Percentiles rank a stretch among this genome's conserved stretches.
These are phyloP conservation scores for Epichloe aotearoae DNA, from an alignment of 2,329 filamentous ascomycete species.

Conservation along the genomic window DNA sequence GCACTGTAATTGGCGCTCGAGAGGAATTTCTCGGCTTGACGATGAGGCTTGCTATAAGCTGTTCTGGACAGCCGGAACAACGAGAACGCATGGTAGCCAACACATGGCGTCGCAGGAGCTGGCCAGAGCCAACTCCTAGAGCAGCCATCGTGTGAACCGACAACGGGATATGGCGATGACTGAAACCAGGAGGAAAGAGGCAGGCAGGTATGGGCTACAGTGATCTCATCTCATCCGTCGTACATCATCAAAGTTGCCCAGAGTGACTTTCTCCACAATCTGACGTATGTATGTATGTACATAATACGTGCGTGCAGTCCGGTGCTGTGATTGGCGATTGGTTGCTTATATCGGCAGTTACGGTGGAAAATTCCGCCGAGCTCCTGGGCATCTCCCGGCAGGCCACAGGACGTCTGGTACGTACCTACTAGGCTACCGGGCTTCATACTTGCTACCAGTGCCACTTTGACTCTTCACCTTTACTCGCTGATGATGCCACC, in stretches of 20 bases:
- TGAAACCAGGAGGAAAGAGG: neutral
- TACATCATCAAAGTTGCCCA: neutral
- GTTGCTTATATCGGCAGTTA: neutral
- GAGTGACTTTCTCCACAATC: neutral
- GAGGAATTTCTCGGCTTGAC: conserved; percentile 12
- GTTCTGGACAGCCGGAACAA: conserved; percentile 15
- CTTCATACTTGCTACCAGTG: too few relatives aligned
- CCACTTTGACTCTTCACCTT: neutral
- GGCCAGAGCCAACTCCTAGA: conserved; percentile 22
- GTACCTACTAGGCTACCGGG: neutral
- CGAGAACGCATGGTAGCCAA: conserved; percentile 17
- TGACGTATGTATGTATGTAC: neutral
- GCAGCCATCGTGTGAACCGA: conserved; percentile 16
- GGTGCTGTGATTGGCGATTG: neutral
- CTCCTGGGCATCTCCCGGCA: neutral
- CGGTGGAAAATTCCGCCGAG: neutral
- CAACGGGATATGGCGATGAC: neutral
- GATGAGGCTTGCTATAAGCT: conserved; percentile 3
- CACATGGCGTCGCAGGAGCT: conserved; percentile 18
- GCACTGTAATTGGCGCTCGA: conserved; percentile 13
- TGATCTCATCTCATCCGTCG: too few relatives aligned
- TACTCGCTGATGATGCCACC: neutral
- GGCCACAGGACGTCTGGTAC: neutral
- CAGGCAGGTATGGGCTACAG: too few relatives aligned
- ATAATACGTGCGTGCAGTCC: too few relatives aligned